Base-by-base conservation (phyloP, 441 rosid genomes). In the Capsella rubella region DNA sequence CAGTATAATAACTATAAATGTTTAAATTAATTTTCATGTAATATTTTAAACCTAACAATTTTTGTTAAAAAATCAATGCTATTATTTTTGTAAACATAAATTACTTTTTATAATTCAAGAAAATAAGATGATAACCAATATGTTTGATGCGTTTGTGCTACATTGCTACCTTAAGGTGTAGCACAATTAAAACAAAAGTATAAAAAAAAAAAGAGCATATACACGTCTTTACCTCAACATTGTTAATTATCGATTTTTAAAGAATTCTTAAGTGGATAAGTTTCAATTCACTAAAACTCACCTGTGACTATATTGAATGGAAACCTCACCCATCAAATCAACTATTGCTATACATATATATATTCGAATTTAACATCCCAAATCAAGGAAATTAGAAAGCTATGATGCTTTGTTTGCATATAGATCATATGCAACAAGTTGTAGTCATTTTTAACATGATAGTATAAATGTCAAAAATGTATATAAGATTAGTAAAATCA, bases 401-500 rank as follows among this genome's bases (percentile, higher is more conserved):
- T 15, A 55, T 47, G 45, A 57, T 66, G 72, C 53, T 50, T 65
- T 47, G 9, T 37, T 37, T 37, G 40, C 40, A 37, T 9, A 54
- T 0, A 57, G 45, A 65, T 46, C 64, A 69, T 18, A 57, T 57
- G 21, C 29, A 43, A 55, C 29, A 43, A 55, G 9, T 11, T 54
- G 31, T 15, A 28, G 63, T 29, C 64, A 43, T 21, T 21, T 39
- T 61, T 8, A 51, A 71, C 53, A 61, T 71, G 32, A 71, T 9
- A 25, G 6, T 60, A 15, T n/a, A 59, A 25, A 16, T 47, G 52
- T 15, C 27, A 47, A 47, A 47, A 47, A 21, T 49, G 1, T 51
- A 25, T 16, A 37, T 2, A 2, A 11, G 6, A 1, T 3, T 15
- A 4, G 1, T 42, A 16, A 42, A n/a, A 29, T 31, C 15, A 42